Evolutionary conservation across 2,329 filamentous ascomycete species (phyloP), one percentile per base, ranked within the genome.

Genomic region (Ophiostoma sp.): DNA sequence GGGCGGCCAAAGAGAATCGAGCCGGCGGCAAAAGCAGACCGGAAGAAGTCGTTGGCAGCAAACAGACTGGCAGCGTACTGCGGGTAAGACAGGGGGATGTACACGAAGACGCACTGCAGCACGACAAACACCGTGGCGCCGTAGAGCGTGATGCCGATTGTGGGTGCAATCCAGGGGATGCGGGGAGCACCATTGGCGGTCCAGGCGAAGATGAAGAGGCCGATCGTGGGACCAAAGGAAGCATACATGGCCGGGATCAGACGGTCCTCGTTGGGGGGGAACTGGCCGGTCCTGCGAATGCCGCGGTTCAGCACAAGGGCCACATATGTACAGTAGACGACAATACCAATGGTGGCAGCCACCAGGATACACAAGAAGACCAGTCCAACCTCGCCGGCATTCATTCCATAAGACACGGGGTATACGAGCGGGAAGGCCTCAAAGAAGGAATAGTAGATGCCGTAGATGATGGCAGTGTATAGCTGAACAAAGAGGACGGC

Each of bases 371-470:
- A 85, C 67, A 87, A 79, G 79, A 90, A 90, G 64, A 87, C 83
- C 11, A 89, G 81, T 39, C 87, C 86, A 72, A 85, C 79, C 73
- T 87, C 76, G 41, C 87, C 86, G 2, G 85, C 77, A 71, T 81
- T 84, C 83, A 90, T 89, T 75, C 79, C 77, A 78, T 90, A 90
- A 75, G 83, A 79, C 54, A 81, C 81, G 2, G 83, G 81, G 76
- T 88, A 90, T 70, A 90, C 86, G 17, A 89, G 79, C 4, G 87
- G 87, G 77, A 90, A 90, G n/a, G 85, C 85, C 75, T 90, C 87
- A 76, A 90, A 90, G 79, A 84, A 90, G 60, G 81, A 83, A 75
- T 87, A 87, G 79, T 87, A 87, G 75, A 86, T 87, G 69, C 81
- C 85, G 77, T 89, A 90, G 73, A 86, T 83, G 73, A 89, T 82